These are phyloP conservation scores for Middelhovenomyces tepae DNA, from an alignment of 805 yeast genomes.

Conservation along the genomic window DNA sequence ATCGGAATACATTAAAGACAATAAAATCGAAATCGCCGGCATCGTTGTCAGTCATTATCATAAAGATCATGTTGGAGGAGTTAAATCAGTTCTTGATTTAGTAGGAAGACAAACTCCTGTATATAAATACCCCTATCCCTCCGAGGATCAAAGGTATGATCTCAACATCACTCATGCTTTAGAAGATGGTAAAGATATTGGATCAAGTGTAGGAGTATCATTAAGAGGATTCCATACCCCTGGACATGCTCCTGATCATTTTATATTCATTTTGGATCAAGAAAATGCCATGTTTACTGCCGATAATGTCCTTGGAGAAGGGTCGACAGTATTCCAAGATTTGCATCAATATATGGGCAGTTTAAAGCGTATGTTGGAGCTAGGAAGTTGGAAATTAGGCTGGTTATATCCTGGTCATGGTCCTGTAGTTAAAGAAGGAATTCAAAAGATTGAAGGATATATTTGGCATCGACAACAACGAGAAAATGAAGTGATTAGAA, in stretches of 20 bases:
- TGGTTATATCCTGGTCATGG: constrained; percentile 32
- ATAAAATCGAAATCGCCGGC: constrained; percentile 20
- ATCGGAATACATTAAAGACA: constrained; percentile 15
- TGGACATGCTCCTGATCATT: constrained; percentile 31
- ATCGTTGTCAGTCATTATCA: constrained; percentile 31
- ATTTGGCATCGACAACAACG: constrained; percentile 28
- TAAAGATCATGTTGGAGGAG: constrained; percentile 28
- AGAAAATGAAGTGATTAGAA: constrained; percentile 15
- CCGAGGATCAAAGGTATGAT: constrained; percentile 6
- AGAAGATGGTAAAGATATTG: constrained; percentile 21
- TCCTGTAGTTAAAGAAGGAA: constrained; percentile 24
- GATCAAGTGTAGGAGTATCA: constrained; percentile 22
- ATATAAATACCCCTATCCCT: constrained; percentile 8
- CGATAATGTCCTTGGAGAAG: constrained; percentile 32
- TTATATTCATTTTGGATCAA: constrained; percentile 27
- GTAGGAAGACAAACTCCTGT: not conserved
- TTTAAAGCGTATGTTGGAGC: constrained; percentile 20
- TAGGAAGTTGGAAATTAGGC: constrained; percentile 11
- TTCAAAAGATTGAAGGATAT: constrained; percentile 23
- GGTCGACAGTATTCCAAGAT: constrained; percentile 29
- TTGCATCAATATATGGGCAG: constrained; percentile 24
- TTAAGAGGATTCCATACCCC: constrained; percentile 26
- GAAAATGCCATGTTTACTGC: constrained; percentile 28
- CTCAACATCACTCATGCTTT: constrained; percentile 12
- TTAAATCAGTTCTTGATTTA: constrained; percentile 13